Conservation (phyloP, 495 filamentous ascomycete species). For the Aspergillus steynii region DNA sequence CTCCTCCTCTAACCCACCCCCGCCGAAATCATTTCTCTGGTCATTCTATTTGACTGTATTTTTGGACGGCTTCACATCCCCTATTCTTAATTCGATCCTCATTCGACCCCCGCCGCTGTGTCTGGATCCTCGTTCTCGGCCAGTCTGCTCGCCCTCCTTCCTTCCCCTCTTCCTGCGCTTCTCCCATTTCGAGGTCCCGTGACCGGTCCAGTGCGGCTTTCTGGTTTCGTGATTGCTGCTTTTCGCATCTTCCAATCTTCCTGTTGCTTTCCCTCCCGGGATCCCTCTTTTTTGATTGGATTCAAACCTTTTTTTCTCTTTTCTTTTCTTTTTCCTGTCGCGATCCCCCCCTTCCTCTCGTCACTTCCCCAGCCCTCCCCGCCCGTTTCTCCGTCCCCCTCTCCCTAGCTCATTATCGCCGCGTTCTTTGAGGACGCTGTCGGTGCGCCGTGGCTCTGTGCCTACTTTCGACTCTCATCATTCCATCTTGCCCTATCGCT, state of each 20-base stretch:
- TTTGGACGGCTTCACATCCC: no score
- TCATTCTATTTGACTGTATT: no score
- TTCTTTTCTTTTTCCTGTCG: slow-evolving; percentile 8
- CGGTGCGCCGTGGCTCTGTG: slow-evolving; percentile 43
- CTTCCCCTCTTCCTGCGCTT: slow-evolving; percentile 5
- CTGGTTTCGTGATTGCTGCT: neutral
- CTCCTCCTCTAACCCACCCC: slow-evolving; percentile 2
- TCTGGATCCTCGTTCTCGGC: slow-evolving; percentile 2
- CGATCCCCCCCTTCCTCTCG: slow-evolving; percentile 6
- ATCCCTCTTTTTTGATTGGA: slow-evolving; percentile 7
- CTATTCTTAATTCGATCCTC: neutral
- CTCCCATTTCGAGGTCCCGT: slow-evolving; percentile 18
- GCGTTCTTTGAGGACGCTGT: slow-evolving; percentile 36
- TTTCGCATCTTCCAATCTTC: slow-evolving; percentile 4
- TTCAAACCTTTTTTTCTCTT: slow-evolving; percentile 8
- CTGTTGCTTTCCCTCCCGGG: slow-evolving; percentile 17
- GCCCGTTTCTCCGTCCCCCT: slow-evolving; percentile 8
- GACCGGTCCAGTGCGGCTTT: slow-evolving; percentile 6
- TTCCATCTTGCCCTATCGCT: slow-evolving; percentile 20
- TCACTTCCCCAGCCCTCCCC: neutral
- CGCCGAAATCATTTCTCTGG: neutral
- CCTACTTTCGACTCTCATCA: slow-evolving; percentile 17
- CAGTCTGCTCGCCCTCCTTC: neutral
- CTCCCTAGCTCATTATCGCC: slow-evolving; percentile 6
- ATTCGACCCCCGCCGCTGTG: neutral